phyloP scores from a whole-genome alignment of 1,139 yeast species.

The Taphrina populina region DNA sequence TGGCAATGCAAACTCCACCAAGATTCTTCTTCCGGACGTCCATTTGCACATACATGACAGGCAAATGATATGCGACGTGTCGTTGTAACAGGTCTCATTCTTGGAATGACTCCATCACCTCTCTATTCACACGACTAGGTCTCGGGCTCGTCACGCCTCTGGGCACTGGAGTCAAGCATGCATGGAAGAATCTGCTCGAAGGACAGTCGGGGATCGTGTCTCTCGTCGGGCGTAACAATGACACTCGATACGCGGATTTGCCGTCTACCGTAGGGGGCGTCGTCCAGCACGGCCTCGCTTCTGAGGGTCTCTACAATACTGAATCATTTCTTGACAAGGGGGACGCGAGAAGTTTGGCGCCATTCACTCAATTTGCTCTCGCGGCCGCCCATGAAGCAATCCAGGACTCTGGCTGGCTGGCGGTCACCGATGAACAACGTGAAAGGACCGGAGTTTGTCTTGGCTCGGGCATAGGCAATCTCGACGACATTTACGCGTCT shows the following conservation, averaged over 20 bases:
- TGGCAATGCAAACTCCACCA: too few relatives aligned
- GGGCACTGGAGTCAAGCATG: slow-evolving; percentile 59
- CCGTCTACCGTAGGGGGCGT: slow-evolving; percentile 77
- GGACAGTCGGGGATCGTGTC: slow-evolving; percentile 46
- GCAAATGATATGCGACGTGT: slow-evolving; percentile 53
- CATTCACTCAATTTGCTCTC: slow-evolving; percentile 21
- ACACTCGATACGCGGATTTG: slow-evolving; percentile 53
- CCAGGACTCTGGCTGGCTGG: slow-evolving; percentile 67
- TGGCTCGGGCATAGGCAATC: slow-evolving; percentile 92
- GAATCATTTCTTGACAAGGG: slow-evolving; percentile 41
- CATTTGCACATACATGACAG: too few relatives aligned
- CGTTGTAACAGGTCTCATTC: slow-evolving; percentile 70
- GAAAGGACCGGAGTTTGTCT: slow-evolving; percentile 67
- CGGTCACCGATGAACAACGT: slow-evolving; percentile 46
- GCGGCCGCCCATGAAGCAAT: slow-evolving; percentile 47
- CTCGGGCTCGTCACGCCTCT: slow-evolving; percentile 82
- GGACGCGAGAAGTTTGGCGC: slow-evolving; percentile 22
- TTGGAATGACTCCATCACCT: not conserved
- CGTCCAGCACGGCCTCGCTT: slow-evolving; percentile 57
- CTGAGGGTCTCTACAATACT: slow-evolving; percentile 55
- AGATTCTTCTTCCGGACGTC: too few relatives aligned
- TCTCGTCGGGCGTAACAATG: slow-evolving; percentile 49
- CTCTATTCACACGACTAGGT: not conserved
- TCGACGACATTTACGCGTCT: slow-evolving; percentile 69
- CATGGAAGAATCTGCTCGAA: slow-evolving; percentile 46